Evolutionary conservation across 202 grass and related monocot genomes (phyloP).

Genomic region (Elaeis oleifera): DNA sequence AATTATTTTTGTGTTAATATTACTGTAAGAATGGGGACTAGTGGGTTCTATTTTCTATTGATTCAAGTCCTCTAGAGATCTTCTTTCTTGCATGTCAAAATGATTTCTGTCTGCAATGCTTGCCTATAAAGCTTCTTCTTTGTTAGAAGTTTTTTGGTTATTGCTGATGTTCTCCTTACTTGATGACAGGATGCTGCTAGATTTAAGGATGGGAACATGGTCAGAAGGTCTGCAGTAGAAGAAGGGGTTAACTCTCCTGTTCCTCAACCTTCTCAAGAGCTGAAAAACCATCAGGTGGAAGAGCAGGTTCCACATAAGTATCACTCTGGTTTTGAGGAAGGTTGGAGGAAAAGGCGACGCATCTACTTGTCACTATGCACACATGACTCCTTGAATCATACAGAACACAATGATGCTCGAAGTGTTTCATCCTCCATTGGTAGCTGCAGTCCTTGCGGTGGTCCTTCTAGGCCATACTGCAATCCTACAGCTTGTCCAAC

Average conservation of each 20-base stretch:
- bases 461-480: conserved; percentile 2
- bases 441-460: conserved; percentile 38
- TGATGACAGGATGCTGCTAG: neutral
- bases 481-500: conserved; percentile 16
- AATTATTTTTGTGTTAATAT: too few relatives aligned
- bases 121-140: too few relatives aligned
- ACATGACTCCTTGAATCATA: too few relatives aligned
- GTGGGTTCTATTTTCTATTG: too few relatives aligned
- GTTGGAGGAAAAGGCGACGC: conserved; percentile 29
- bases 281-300: conserved; percentile 7
- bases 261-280: conserved; percentile 21
- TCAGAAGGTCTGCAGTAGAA: conserved; percentile 10
- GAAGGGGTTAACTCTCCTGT: conserved; percentile 20
- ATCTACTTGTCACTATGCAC: neutral
- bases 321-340: too few relatives aligned
- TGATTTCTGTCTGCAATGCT: too few relatives aligned
- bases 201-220: conserved; percentile 20
- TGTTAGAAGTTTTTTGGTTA: too few relatives aligned
- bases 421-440: conserved; percentile 64
- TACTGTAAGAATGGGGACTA: too few relatives aligned
- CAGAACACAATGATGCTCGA: conserved; percentile 38
- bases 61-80: too few relatives aligned
- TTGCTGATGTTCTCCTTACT: too few relatives aligned
- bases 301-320: too few relatives aligned
- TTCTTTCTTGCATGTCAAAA: too few relatives aligned